Evolutionary conservation across 139 green algal species (phyloP).

Genomic region (Deuterostichococcus epilithicus): DNA sequence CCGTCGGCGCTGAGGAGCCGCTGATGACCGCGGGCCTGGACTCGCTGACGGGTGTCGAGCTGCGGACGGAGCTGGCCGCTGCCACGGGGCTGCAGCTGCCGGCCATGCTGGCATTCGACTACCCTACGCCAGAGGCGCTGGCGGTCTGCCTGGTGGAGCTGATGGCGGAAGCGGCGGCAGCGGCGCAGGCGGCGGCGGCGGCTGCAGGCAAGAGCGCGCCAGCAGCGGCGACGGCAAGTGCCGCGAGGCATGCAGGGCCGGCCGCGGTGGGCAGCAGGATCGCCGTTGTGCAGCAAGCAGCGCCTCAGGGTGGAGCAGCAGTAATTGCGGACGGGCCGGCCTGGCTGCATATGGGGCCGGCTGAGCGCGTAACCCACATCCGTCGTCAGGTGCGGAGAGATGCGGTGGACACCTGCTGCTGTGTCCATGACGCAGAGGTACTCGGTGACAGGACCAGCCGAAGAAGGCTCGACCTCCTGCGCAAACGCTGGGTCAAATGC

Average conservation of each 20-base stretch:
- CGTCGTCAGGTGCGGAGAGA: background rate
- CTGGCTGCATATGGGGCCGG: background rate
- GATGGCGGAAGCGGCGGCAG: background rate
- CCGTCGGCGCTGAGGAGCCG: constrained; percentile 17
- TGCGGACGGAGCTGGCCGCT: constrained; percentile 47
- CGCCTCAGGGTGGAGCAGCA: background rate
- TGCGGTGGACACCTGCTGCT: too few relatives aligned
- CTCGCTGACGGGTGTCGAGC: constrained; percentile 63
- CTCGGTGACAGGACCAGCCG: too few relatives aligned
- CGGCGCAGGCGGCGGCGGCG: too few relatives aligned
- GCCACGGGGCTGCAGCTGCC: background rate
- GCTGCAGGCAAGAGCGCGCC: background rate
- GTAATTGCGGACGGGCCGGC: background rate
- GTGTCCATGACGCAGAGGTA: too few relatives aligned
- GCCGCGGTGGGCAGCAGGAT: background rate
- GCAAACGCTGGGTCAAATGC: too few relatives aligned
- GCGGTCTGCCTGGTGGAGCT: background rate
- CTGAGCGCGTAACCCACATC: background rate
- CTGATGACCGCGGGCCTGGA: constrained; percentile 60
- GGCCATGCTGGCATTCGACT: constrained; percentile 1
- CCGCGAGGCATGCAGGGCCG: background rate
- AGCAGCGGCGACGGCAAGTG: too few relatives aligned
- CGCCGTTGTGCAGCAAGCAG: background rate
- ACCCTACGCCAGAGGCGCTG: background rate
- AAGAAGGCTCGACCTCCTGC: too few relatives aligned